Base-by-base conservation (phyloP, 495 filamentous ascomycete genomes). In the Cairneyella variabilis region DNA sequence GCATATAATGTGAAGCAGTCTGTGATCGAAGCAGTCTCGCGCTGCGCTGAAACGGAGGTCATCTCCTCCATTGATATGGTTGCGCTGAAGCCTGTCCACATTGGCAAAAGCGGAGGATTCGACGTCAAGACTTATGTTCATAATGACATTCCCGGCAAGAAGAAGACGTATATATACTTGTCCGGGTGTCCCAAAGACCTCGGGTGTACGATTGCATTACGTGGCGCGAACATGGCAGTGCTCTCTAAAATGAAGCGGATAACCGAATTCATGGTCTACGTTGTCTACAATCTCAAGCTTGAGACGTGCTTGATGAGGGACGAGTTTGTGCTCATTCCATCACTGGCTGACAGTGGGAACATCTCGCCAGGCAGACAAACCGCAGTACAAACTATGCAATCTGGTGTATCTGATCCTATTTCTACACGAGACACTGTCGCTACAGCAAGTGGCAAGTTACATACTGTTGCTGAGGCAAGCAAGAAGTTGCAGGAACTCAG, bases 231-330 rank as follows among this genome's bases (percentile, higher is more conserved):
- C 40, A 84, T 82, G 26, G 66, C 79, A 36, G 72, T 80, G 0
- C 77, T 99, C 5, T 72, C 78, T 2, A 87, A 81, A 53, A 83
- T 99, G 66, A 99, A 99, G 65, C 82, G 81, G 39, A 95, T 99
- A 61, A 95, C 93, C 2, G 95, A 99, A 66, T 95, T 99, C 62
- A 96, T 99, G 91, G 83, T 92, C 50, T 99, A 97, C 63, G 95
- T 99, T 21, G 90, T 97, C 14, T 60, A 99, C 68, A 99, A 96
- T 59, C 76, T 97, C 18, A 96, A 93, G 64, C 79, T 99, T 7
- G 95, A 99, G 68, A 96, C 95, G 1, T 96, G 84, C 62, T 69
- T 99, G 41, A 93, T 99, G 88, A 81, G 91, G 45, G 95, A 99
- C 69, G 91, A 96, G 59, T 96, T 90, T 65, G 88, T 95, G 21